Base-by-base conservation (phyloP, 768 basidiomycete species). In the Termitomyces eurrhizus region DNA sequence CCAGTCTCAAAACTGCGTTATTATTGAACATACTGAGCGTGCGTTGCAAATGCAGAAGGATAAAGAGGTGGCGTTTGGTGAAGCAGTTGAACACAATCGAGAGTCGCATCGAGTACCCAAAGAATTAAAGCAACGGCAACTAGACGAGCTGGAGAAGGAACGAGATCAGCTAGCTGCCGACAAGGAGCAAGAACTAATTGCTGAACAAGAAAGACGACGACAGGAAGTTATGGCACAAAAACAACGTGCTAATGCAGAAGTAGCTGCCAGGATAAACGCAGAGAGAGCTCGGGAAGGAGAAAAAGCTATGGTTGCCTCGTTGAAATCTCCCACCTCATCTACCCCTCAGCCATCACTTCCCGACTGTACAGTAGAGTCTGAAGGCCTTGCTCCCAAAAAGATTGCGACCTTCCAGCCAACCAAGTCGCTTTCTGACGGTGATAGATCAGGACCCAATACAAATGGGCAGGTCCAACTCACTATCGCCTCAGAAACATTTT, bases 181-280 rank as follows among this genome's bases (percentile, higher is more conserved):
- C 29, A 57, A 68, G 29, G 72, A 77, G 59, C 69, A 69, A 45
- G 68, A 69, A 55, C 68, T 75, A 52, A 58, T 69, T 64, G 69
- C 69, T 56, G 68, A 73, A 37, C 72, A 74, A 51, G 69, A 69
- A 37, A 68, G 66, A 37, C 71, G 66, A 55, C 65, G 73, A 37
- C 67, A 70, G 59, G 66, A 71, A 53, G 57, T 76, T 4, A 65
- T 66, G 57, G 62, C 62, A 14, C 68, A 72, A 52, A 75, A 75
- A 61, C 69, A 66, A 45, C 74, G 67, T 36, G 68, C 67, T 11
- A 70, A 57, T 48, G 49, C 66, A 8, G 70, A 75, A 50, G 66
- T 69, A 41, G 72, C 68, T 7, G 58, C 65, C 13, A 68, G 62
- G 49, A 71, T 75, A n/a, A 66, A 62, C 36, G 66, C 69, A 18